Base-by-base conservation (phyloP, 768 basidiomycete genomes). In the Tylopilus vinaceipallidus region DNA sequence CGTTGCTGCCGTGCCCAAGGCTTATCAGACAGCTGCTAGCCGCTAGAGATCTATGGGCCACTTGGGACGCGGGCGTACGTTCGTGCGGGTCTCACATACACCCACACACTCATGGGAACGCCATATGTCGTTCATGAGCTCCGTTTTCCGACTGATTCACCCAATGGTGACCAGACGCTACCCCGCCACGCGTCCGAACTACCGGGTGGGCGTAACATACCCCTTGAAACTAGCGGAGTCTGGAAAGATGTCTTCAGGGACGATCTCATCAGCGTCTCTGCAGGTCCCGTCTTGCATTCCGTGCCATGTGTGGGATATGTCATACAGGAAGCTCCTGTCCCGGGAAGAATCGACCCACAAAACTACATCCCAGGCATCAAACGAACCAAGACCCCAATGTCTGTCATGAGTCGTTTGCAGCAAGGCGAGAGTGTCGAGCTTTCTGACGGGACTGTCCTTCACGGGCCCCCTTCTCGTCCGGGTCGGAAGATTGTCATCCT, bases 81-180 rank as follows among this genome's bases (percentile, higher is more conserved):
- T 52, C 85, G 91, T 37, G 76, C 71, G 40, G 79, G 81, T 26
- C 75, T 94, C 42, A 64, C 68, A 20, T 84, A 83, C 60, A 88
- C 91, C 1, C 75, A 90, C 59, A 84, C 87, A 8, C 70, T 80
- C 17, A 75, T 93, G 22, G 79, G 78, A 10, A 65, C 71, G 1
- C 77, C 83, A 3, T 95, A 88, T 59, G 79, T 88, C 45, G 88
- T 94, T 22, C 91, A 95, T 66, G 92, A 95, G 65, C 74, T 95
- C 14, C 82, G 84, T 17, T 78, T 80, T 43, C 75, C 79, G 11
- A 68, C 73, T 19, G 89, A 93, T 62, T 75, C 82, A 2, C 65
- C 69, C 20, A 59, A 62, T 17, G 79, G 75, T n/a, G 81, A 82
- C 56, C 65, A 65, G 75, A 7, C 54, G 19, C 63, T 86, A 11